Percentiles rank a stretch among this genome's conserved stretches.
Conservation (phyloP, 2,329 filamentous ascomycete species). For the Sporothrix humicola region DNA sequence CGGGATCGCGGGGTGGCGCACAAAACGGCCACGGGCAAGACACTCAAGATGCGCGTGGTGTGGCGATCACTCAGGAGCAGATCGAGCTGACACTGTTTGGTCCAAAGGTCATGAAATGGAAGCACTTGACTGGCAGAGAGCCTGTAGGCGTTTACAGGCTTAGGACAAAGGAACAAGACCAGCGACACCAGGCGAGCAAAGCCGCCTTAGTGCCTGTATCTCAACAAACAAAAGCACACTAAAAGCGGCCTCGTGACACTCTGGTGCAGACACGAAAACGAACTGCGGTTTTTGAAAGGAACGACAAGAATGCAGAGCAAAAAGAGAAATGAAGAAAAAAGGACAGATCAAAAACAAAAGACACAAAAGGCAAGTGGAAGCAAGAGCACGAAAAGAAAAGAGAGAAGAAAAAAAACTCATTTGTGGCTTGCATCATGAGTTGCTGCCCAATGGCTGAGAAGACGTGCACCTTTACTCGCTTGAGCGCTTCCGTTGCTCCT, state of each 20-base stretch:
- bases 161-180: background rate
- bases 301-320: background rate
- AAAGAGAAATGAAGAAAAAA: background rate
- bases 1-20: slow-evolving; percentile 8
- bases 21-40: background rate
- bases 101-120: background rate
- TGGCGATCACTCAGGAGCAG: slow-evolving; percentile 2
- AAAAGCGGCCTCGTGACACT: slow-evolving; percentile 13
- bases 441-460: slow-evolving; percentile 22
- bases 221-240: slow-evolving; percentile 4
- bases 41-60: slow-evolving; percentile 5
- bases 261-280: background rate
- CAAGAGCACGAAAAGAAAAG: background rate
- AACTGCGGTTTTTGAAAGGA: background rate
- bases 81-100: background rate
- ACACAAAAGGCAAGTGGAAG: background rate
- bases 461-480: background rate
- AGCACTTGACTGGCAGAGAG: no score
- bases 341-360: background rate
- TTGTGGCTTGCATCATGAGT: slow-evolving; percentile 18
- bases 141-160: background rate
- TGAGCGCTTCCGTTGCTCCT: background rate
- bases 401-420: background rate
- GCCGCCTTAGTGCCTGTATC: background rate
- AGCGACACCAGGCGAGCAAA: background rate